Conservation (phyloP, 768 basidiomycete species). For the Phaeolepiota aurea region DNA sequence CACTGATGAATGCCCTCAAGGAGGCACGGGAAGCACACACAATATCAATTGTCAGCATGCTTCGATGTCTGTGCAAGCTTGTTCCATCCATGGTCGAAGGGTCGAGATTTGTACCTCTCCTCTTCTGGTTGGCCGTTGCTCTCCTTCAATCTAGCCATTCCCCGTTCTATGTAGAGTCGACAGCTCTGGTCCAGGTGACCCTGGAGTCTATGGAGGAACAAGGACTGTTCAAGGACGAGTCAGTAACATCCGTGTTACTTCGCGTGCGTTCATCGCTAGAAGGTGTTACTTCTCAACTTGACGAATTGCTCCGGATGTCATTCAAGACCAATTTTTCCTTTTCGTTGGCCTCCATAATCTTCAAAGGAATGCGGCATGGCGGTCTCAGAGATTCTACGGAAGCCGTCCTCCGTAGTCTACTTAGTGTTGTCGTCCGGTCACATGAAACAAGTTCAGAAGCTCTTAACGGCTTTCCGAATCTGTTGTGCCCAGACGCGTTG, state of each 20-base stretch:
- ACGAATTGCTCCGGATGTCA: slow-evolving; percentile 62
- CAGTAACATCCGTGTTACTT: slow-evolving; percentile 51
- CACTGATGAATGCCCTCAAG: slow-evolving; percentile 64
- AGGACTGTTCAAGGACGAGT: slow-evolving; percentile 44
- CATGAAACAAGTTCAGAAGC: slow-evolving; percentile 17
- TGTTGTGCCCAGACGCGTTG: slow-evolving; percentile 51
- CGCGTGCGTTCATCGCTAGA: slow-evolving; percentile 58
- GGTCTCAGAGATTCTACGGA: slow-evolving; percentile 55
- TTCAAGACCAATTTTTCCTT: slow-evolving; percentile 79
- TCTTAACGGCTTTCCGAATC: slow-evolving; percentile 30
- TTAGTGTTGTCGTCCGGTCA: slow-evolving; percentile 50
- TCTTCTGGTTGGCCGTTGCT: slow-evolving; percentile 87
- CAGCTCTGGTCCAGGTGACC: slow-evolving; percentile 55
- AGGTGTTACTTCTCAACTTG: slow-evolving; percentile 63
- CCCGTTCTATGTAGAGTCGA: slow-evolving; percentile 61
- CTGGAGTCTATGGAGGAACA: slow-evolving; percentile 57
- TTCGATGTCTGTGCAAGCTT: slow-evolving; percentile 75
- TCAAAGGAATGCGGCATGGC: slow-evolving; percentile 77
- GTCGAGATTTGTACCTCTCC: slow-evolving; percentile 62
- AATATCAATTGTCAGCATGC: slow-evolving; percentile 75
- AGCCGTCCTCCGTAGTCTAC: slow-evolving; percentile 50
- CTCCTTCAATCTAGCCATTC: slow-evolving; percentile 73
- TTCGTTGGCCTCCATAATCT: slow-evolving; percentile 72
- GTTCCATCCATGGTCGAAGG: slow-evolving; percentile 60
- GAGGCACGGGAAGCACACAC: slow-evolving; percentile 67